Evolutionary conservation across 345 rosid genomes (phyloP).

Genomic region (Dipteronia sinensis): DNA sequence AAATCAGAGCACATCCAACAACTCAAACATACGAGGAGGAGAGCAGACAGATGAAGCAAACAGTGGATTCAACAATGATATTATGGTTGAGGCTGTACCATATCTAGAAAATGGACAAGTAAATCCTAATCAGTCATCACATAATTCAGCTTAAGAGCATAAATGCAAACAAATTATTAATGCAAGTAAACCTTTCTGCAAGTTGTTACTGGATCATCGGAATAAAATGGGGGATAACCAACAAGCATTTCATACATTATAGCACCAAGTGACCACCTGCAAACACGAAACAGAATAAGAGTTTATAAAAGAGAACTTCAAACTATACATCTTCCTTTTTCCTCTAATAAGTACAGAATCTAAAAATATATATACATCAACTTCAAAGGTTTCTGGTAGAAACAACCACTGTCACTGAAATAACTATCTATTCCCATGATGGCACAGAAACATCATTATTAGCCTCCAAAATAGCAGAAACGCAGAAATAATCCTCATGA

Average conservation of each 20-base stretch:
- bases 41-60: neutral
- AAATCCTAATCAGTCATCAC: neutral
- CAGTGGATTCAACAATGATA: constrained; percentile 6
- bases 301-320: constrained; percentile 10
- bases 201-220: constrained; percentile 84
- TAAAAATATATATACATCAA: neutral
- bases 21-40: neutral
- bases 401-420: neutral
- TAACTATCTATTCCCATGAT: neutral
- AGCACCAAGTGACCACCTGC: constrained; percentile 97
- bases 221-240: constrained; percentile 83
- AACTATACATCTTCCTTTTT: neutral
- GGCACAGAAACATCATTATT: neutral
- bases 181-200: constrained; percentile 80
- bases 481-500: neutral
- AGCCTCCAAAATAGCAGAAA: constrained; percentile 3
- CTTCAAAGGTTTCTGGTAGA: neutral
- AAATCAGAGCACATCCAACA: neutral
- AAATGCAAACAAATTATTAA: neutral
- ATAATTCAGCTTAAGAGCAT: constrained; percentile 9
- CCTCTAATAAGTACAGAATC: neutral
- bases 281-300: constrained; percentile 24
- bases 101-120: neutral
- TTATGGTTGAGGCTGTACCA: neutral
- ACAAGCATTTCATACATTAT: constrained; percentile 92